Evolutionary conservation across 2,329 filamentous ascomycete species (phyloP).

Genomic region (Coniochaeta ligniaria): DNA sequence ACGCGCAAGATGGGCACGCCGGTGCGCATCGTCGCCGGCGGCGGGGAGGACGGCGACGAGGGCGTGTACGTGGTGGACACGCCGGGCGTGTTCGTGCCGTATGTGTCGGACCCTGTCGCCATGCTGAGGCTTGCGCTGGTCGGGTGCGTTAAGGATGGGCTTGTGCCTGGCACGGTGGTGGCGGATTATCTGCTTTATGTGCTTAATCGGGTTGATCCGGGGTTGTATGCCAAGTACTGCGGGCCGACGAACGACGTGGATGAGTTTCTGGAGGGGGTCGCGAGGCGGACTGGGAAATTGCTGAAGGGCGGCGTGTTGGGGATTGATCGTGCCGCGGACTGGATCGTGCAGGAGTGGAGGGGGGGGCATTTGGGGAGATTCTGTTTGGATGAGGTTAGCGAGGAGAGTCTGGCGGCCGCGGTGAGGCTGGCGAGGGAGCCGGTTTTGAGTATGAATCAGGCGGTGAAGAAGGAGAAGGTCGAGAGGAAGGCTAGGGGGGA

Average conservation of each 20-base stretch:
- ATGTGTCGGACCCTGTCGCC: conserved; percentile 72
- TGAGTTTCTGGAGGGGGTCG: conserved; percentile 63
- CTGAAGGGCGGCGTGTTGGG: conserved; percentile 65
- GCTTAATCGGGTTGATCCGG: conserved; percentile 62
- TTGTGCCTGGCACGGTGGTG: conserved; percentile 69
- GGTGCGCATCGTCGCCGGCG: conserved; percentile 59
- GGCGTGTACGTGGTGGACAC: conserved; percentile 86
- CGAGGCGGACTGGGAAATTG: conserved; percentile 67
- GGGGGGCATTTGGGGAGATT: conserved; percentile 69
- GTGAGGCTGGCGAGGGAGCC: conserved; percentile 38
- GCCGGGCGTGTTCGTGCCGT: conserved; percentile 91
- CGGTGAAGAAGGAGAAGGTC: conserved; percentile 59
- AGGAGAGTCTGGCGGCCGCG: conserved; percentile 45
- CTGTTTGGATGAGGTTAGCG: conserved; percentile 68
- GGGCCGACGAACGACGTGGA: conserved; percentile 78
- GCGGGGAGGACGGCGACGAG: conserved; percentile 27
- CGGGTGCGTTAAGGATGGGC: conserved; percentile 82
- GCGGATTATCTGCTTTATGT: conserved; percentile 88
- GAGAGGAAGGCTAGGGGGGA: conserved; percentile 32
- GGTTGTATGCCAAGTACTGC: conserved; percentile 49
- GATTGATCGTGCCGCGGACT: conserved; percentile 65
- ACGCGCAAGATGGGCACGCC: conserved; percentile 78
- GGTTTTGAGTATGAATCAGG: conserved; percentile 58
- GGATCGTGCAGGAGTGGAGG: conserved; percentile 78
- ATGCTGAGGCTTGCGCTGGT: conserved; percentile 96